Conservation (phyloP, 495 filamentous ascomycete genomes). For the Penicillium atrosanguineum region DNA sequence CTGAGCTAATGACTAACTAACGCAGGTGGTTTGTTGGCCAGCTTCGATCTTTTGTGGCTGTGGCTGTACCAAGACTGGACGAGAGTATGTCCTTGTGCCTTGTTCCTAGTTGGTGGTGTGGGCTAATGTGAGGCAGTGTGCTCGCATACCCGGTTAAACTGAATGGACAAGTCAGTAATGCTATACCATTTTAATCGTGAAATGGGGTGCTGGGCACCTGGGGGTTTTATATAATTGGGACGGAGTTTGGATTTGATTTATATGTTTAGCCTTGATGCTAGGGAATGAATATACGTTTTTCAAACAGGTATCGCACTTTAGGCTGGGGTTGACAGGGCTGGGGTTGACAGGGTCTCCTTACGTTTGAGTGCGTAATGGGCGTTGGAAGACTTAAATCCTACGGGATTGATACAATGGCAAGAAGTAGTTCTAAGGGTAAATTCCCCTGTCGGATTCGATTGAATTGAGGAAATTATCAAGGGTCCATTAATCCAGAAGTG, state of each 20-base stretch:
- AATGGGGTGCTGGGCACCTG: neutral
- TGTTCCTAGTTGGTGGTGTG: neutral
- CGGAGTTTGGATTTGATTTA: neutral
- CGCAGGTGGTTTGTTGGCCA: conserved; percentile 56
- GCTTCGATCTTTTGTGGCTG: conserved; percentile 60
- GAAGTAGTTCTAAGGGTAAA: neutral
- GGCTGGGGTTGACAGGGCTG: too few species aligned
- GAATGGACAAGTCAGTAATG: conserved; percentile 51
- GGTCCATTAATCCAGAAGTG: neutral
- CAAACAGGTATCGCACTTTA: neutral
- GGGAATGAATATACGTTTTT: neutral
- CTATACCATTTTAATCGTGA: conserved; percentile 49
- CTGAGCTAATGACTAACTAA: neutral
- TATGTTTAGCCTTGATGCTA: neutral
- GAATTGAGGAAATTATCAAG: neutral
- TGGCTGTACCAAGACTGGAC: conserved; percentile 53
- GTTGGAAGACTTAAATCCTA: too few species aligned
- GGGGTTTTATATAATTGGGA: neutral
- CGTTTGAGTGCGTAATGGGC: too few species aligned
- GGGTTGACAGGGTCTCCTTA: too few species aligned
- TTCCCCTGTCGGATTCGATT: neutral
- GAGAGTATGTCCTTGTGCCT: conserved; percentile 42
- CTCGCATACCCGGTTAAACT: conserved; percentile 54
- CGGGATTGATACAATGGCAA: too few species aligned
- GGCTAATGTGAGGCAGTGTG: conserved; percentile 38